phyloP scores from a whole-genome alignment of 2,329 filamentous ascomycete genomes.

The Lachnellula hyalina region DNA sequence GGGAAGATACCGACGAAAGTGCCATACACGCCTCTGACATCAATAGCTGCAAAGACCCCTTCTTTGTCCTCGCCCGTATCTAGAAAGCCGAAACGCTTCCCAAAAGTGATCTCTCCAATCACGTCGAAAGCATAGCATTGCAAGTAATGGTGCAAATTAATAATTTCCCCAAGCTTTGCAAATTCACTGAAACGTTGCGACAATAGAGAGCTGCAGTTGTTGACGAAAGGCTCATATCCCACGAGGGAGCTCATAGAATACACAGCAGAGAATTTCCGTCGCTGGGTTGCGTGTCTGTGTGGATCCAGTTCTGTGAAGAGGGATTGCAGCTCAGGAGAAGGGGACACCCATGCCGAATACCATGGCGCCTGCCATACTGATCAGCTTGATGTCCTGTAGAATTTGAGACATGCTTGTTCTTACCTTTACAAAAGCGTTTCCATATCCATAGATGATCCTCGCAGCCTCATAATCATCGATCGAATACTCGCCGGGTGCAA shows the following conservation, averaged over 20 bases:
- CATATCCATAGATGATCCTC: slow-evolving; percentile 38
- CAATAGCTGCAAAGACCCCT: slow-evolving; percentile 37
- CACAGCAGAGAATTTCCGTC: slow-evolving; percentile 38
- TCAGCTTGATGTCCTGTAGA: not conserved
- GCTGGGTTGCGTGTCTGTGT: slow-evolving; percentile 32
- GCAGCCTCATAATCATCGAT: slow-evolving; percentile 37
- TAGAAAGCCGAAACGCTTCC: slow-evolving; percentile 39
- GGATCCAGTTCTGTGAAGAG: slow-evolving; percentile 33
- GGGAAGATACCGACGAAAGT: slow-evolving; percentile 39
- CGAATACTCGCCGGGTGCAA: slow-evolving; percentile 43
- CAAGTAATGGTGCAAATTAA: slow-evolving; percentile 40
- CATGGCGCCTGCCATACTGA: slow-evolving; percentile 11
- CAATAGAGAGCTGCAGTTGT: slow-evolving; percentile 42
- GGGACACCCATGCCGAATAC: slow-evolving; percentile 19
- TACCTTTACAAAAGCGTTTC: slow-evolving; percentile 36
- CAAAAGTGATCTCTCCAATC: slow-evolving; percentile 46
- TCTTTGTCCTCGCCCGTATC: slow-evolving; percentile 41
- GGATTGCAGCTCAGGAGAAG: slow-evolving; percentile 9
- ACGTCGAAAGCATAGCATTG: slow-evolving; percentile 47
- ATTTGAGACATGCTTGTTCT: not conserved
- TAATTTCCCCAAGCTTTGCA: slow-evolving; percentile 20
- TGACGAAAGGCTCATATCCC: slow-evolving; percentile 44
- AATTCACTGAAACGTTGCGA: slow-evolving; percentile 34
- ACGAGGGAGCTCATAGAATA: slow-evolving; percentile 46
- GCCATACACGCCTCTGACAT: slow-evolving; percentile 33